Evolutionary conservation across 2,329 filamentous ascomycete species (phyloP), one percentile per base, ranked within the genome.

Genomic region (Pestalotiopsis fici): DNA sequence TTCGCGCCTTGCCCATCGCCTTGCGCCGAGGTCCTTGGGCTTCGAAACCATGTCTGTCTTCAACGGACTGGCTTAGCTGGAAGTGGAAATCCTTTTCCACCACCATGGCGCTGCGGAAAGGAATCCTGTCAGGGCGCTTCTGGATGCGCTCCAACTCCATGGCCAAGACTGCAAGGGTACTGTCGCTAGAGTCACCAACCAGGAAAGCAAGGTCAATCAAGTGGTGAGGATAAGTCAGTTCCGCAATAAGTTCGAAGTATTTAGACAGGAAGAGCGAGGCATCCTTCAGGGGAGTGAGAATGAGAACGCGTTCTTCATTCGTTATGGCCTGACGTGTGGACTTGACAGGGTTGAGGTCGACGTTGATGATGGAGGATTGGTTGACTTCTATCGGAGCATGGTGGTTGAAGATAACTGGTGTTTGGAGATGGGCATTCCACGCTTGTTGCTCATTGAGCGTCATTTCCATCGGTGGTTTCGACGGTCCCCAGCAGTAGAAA

Each of bases 381-480:
- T 97, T 96, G 82, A 98, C 85, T 78, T 93, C 90, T 75, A 98
- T 86, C 43, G 96, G 91, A 70, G 92, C 90, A 81, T 98, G 96
- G 81, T 95, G 93, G 83, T 99, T 99, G 86, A 97, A 98, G 72
- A 97, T 88, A 73, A 99, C 94, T 62, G 96, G 96, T 3, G 96
- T 98, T 74, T 95, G 91, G 70, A 96, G 85, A 77, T 97, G 95
- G 67, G 90, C 90, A 72, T 93, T 91, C 96, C 96, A 99, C 71
- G 93, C 88, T 69, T 91, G 91, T 79, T 95, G 91, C 78, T 99
- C 96, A 78, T 98, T 98, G 66, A 91, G 84, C 55, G 92, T 89
- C 94, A 99, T 97, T 71, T 96, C 90, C 90, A 97, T 97, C 65
- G 96, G 96, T n/a, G 96, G 89, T 84, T 97, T 98, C 27, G 92